A percentile compares a stretch with the other conserved stretches of the same genome.
Evolutionary conservation across 1,284 basidiomycete genomes (phyloP).

Genomic region (Cryptococcus jaspeensis): DNA sequence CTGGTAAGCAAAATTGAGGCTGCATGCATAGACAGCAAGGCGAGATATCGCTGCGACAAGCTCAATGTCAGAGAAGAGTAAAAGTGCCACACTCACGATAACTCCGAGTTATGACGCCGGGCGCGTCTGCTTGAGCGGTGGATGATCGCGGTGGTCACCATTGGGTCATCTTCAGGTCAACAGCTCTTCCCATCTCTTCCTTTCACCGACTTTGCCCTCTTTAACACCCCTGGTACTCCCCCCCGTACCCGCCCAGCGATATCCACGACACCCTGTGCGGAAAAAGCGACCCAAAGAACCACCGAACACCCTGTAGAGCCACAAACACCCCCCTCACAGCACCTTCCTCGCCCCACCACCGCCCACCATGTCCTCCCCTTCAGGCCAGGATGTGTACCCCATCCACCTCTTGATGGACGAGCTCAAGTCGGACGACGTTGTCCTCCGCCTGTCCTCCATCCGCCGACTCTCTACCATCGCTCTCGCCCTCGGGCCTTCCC

Average conservation of each 20-base stretch:
- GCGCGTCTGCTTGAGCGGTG: too few relatives aligned
- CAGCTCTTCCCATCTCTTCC: not conserved
- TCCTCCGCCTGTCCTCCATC: conserved; percentile 91
- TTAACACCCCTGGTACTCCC: too few relatives aligned
- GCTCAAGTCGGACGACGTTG: conserved; percentile 88
- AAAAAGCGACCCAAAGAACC: not conserved
- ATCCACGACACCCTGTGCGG: too few relatives aligned
- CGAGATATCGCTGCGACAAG: too few relatives aligned
- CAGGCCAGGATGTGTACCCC: conserved; percentile 30
- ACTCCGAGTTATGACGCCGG: too few relatives aligned
- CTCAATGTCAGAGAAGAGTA: too few relatives aligned
- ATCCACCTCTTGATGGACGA: conserved; percentile 61
- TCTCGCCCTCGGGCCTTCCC: conserved; percentile 90
- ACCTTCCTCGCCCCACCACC: conserved; percentile 30
- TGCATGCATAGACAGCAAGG: too few relatives aligned
- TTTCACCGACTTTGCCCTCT: not conserved
- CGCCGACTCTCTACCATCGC: conserved; percentile 98
- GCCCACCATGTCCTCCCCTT: conserved; percentile 29
- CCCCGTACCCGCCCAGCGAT: too few relatives aligned
- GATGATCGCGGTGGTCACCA: too few relatives aligned
- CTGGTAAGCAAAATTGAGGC: too few relatives aligned
- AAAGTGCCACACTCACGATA: not conserved
- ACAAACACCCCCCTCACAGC: not conserved
- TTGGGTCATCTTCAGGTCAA: not conserved
- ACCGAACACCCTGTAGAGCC: not conserved